These are phyloP conservation scores for Exophiala aquamarina DNA, from an alignment of 2,329 filamentous ascomycete genomes.

Conservation along the genomic window DNA sequence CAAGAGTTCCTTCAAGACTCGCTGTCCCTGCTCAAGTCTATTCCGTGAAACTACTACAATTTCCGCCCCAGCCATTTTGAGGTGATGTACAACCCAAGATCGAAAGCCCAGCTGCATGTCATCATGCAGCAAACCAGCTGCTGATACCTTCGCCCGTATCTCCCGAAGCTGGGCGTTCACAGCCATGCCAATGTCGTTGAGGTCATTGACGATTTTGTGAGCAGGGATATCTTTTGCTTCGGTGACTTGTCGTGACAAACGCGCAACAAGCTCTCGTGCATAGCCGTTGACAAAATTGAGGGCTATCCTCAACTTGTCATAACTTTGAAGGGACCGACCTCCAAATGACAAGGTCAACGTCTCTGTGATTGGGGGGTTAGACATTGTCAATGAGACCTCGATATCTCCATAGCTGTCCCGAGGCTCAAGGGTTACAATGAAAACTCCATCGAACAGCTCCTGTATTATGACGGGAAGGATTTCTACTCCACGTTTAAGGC, in stretches of 20 bases:
- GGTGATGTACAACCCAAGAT: no score
- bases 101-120: no score
- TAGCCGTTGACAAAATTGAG: slow-evolving; percentile 38
- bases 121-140: no score
- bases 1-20: no score
- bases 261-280: slow-evolving; percentile 20
- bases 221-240: no score
- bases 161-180: no score
- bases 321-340: slow-evolving; percentile 48
- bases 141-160: no score
- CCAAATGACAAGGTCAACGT: slow-evolving; percentile 41
- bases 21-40: no score
- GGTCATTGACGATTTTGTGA: no score
- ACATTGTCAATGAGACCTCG: slow-evolving; percentile 48
- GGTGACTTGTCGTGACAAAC: not conserved
- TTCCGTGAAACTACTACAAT: no score
- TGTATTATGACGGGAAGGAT: slow-evolving; percentile 47
- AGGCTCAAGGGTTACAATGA: slow-evolving; percentile 50
- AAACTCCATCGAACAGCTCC: slow-evolving; percentile 54
- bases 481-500: slow-evolving; percentile 45
- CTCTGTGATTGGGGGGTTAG: slow-evolving; percentile 36
- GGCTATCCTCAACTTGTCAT: slow-evolving; percentile 44
- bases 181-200: no score
- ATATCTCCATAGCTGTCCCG: slow-evolving; percentile 50
- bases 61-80: no score